Evolutionary conservation across 2,329 filamentous ascomycete genomes (phyloP).

Genomic region (Clarireedia hainanense): DNA sequence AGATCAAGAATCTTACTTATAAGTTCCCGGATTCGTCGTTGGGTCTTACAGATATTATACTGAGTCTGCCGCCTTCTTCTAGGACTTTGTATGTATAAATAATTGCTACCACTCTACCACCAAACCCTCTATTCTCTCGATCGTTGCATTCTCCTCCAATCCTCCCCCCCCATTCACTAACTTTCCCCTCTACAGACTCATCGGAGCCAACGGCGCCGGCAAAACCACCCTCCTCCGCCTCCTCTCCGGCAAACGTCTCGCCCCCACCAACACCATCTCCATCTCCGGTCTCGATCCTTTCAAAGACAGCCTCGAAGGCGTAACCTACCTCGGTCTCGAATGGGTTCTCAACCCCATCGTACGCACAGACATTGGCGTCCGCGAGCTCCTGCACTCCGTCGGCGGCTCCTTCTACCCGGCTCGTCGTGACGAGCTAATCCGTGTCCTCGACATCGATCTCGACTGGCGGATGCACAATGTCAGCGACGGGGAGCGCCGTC

Average conservation of each 20-base stretch:
- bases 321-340: conserved; percentile 94
- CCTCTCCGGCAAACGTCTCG: conserved; percentile 88
- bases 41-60: conserved; percentile 66
- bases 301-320: conserved; percentile 79
- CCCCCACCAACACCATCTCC: conserved; percentile 64
- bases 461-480: conserved; percentile 95
- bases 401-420: conserved; percentile 78
- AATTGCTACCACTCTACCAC: neutral
- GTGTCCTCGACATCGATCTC: conserved; percentile 85
- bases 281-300: conserved; percentile 88
- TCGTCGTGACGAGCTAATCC: conserved; percentile 78
- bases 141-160: neutral
- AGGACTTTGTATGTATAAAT: conserved; percentile 58
- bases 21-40: conserved; percentile 76
- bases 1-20: conserved; percentile 73
- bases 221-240: conserved; percentile 93
- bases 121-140: neutral
- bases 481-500: conserved; percentile 80
- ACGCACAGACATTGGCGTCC: conserved; percentile 86
- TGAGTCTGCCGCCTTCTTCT: conserved; percentile 39
- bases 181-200: conserved; percentile 62
- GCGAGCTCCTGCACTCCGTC: conserved; percentile 74
- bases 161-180: conserved; percentile 41
- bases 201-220: conserved; percentile 93
- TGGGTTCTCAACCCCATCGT: conserved; percentile 98